Conservation (phyloP, 768 basidiomycete species). For the Pisolithus marmoratus region DNA sequence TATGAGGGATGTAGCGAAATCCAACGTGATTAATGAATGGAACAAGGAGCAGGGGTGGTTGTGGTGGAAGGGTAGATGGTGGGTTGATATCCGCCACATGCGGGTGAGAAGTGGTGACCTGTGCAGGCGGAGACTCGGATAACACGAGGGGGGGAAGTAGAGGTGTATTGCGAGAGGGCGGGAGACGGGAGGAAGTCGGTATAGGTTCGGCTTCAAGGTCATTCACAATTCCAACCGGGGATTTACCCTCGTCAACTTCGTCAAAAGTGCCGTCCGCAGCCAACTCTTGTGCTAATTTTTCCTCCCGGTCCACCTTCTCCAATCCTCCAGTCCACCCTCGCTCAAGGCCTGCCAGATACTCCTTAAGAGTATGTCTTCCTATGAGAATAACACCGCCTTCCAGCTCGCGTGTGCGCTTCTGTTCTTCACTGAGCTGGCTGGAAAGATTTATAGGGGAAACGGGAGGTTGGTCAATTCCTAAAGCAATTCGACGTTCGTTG, state of each 20-base stretch:
- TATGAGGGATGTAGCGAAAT: slow-evolving; percentile 75
- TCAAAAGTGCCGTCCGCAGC: slow-evolving; percentile 76
- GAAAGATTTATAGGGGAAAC: slow-evolving; percentile 42
- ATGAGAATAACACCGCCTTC: slow-evolving; percentile 84
- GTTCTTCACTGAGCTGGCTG: slow-evolving; percentile 45
- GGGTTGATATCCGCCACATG: slow-evolving; percentile 37
- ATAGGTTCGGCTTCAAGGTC: slow-evolving; percentile 34
- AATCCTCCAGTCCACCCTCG: slow-evolving; percentile 79
- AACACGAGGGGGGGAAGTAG: slow-evolving; percentile 29
- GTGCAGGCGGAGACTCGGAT: slow-evolving; percentile 16
- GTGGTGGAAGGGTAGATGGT: slow-evolving; percentile 55
- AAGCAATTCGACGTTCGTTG: slow-evolving; percentile 57
- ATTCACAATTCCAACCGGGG: slow-evolving; percentile 18
- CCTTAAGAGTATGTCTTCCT: slow-evolving; percentile 89
- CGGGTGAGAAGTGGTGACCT: slow-evolving; percentile 13
- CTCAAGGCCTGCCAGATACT: slow-evolving; percentile 84
- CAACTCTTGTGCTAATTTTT: slow-evolving; percentile 58
- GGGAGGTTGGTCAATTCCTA: slow-evolving; percentile 55
- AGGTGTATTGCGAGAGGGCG: slow-evolving; percentile 28
- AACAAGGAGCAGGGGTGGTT: slow-evolving; percentile 77
- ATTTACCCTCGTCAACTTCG: slow-evolving; percentile 42
- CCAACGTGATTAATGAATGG: slow-evolving; percentile 74
- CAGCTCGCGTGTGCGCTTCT: slow-evolving; percentile 52
- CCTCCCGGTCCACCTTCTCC: slow-evolving; percentile 64
- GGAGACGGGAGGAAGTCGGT: slow-evolving; percentile 35